Percentiles rank a stretch among this genome's conserved stretches.
These are phyloP conservation scores for Paxillus involutus DNA, from an alignment of 768 basidiomycete species.

Conservation along the genomic window DNA sequence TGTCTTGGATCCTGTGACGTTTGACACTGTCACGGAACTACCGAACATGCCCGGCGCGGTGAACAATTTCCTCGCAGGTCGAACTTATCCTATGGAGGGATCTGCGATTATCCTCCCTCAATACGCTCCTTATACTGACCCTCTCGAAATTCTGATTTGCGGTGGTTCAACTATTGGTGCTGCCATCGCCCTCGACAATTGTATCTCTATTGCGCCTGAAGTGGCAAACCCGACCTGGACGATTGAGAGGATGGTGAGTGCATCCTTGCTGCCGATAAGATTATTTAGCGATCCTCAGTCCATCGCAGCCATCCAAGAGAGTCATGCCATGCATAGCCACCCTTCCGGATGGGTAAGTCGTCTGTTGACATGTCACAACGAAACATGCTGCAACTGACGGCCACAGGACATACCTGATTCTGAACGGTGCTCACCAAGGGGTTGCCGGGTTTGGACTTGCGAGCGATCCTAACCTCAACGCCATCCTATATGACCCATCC, in stretches of 20 bases:
- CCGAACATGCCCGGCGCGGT: conserved; percentile 80
- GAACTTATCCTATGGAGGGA: conserved; percentile 79
- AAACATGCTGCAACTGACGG: neutral
- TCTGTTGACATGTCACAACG: neutral
- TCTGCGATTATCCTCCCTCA: conserved; percentile 70
- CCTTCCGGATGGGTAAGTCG: conserved; percentile 45
- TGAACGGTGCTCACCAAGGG: conserved; percentile 73
- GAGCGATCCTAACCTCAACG: conserved; percentile 58
- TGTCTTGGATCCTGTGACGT: conserved; percentile 65
- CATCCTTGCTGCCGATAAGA: neutral
- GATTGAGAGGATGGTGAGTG: conserved; percentile 74
- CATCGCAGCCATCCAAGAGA: conserved; percentile 58
- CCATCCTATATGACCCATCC: conserved; percentile 69
- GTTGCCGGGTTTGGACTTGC: conserved; percentile 75
- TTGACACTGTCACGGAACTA: conserved; percentile 55
- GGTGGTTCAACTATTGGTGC: conserved; percentile 69
- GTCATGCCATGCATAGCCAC: conserved; percentile 77
- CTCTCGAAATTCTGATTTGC: conserved; percentile 67
- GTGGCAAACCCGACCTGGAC: conserved; percentile 60
- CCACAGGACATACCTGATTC: conserved; percentile 73
- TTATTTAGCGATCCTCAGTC: neutral
- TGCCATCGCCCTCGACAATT: conserved; percentile 61
- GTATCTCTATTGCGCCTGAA: conserved; percentile 69
- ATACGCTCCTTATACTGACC: conserved; percentile 70
- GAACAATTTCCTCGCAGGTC: conserved; percentile 67